phyloP scores from a whole-genome alignment of 805 yeast genomes.

The Candida ovalis region DNA sequence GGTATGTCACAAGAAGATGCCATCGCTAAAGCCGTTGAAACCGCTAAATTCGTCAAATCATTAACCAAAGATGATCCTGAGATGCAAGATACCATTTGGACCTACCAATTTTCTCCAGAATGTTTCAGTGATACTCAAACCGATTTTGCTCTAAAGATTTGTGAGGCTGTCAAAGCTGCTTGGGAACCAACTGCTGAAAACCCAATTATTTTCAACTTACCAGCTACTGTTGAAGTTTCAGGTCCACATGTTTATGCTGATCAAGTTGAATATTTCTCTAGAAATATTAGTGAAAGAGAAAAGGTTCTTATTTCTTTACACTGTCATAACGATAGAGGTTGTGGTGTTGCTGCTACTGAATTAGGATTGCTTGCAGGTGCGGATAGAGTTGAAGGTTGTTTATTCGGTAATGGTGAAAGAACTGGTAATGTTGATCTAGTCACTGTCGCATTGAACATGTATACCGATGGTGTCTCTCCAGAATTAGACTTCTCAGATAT shows the following conservation, averaged over 20 bases:
- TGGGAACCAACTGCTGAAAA: constrained; percentile 77
- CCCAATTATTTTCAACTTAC: constrained; percentile 74
- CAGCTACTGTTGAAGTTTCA: constrained; percentile 78
- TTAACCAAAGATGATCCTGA: constrained; percentile 72
- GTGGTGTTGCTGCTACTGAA: constrained; percentile 82
- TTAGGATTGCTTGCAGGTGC: constrained; percentile 79
- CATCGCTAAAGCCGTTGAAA: constrained; percentile 62
- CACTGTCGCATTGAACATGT: constrained; percentile 72
- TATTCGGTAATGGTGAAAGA: constrained; percentile 82
- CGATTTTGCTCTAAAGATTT: constrained; percentile 69
- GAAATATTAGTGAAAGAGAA: constrained; percentile 66
- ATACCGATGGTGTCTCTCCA: constrained; percentile 74
- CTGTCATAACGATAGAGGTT: constrained; percentile 78
- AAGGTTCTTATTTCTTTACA: constrained; percentile 68
- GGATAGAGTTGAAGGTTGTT: constrained; percentile 80
- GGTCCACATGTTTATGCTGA: constrained; percentile 76
- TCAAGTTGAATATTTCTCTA: constrained; percentile 72
- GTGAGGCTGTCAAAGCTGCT: constrained; percentile 74
- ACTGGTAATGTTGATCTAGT: constrained; percentile 80
- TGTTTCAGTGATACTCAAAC: constrained; percentile 72
- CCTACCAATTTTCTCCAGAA: constrained; percentile 75
- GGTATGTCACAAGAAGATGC: constrained; percentile 70
- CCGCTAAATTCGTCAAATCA: constrained; percentile 62
- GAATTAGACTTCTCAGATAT: constrained; percentile 68
- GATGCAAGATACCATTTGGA: constrained; percentile 62